Conservation (phyloP, 805 yeast genomes). For the Ogataea paradorogensis region DNA sequence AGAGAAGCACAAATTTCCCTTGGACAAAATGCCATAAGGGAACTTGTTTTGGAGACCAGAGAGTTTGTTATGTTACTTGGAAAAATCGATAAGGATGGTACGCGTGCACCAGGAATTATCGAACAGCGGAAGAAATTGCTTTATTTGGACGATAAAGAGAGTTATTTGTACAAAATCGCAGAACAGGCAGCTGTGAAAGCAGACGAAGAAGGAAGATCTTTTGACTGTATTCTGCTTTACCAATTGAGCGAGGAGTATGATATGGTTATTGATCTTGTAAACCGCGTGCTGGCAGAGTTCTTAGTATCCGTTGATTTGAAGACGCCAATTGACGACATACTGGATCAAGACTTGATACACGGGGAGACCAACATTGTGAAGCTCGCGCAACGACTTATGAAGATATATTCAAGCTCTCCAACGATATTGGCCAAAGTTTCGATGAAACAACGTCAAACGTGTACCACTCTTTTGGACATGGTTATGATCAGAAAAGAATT, state of each 20-base stretch:
- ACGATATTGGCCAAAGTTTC: slow-evolving; percentile 57
- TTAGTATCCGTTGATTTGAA: slow-evolving; percentile 59
- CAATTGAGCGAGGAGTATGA: slow-evolving; percentile 87
- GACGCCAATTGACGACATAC: slow-evolving; percentile 21
- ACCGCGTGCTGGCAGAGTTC: slow-evolving; percentile 73
- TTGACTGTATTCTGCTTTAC: slow-evolving; percentile 81
- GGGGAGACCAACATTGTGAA: slow-evolving; percentile 47
- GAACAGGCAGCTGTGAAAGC: slow-evolving; percentile 84
- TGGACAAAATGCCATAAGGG: slow-evolving; percentile 77
- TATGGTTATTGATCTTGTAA: slow-evolving; percentile 71
- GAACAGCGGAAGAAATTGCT: slow-evolving; percentile 73
- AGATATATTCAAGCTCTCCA: slow-evolving; percentile 51
- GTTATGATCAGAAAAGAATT: slow-evolving; percentile 59
- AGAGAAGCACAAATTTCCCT: slow-evolving; percentile 47
- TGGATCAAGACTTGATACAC: slow-evolving; percentile 25
- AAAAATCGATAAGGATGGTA: slow-evolving; percentile 74
- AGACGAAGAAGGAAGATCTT: slow-evolving; percentile 84
- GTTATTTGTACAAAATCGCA: slow-evolving; percentile 67
- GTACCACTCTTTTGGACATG: slow-evolving; percentile 60
- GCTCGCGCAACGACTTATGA: slow-evolving; percentile 44
- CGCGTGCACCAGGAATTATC: slow-evolving; percentile 76
- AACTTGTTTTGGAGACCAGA: slow-evolving; percentile 79
- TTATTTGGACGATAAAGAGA: slow-evolving; percentile 52
- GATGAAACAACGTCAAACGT: slow-evolving; percentile 58
- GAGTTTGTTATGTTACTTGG: slow-evolving; percentile 83